Evolutionary conservation across 805 yeast genomes (phyloP).

Genomic region (Candida railenensis): DNA sequence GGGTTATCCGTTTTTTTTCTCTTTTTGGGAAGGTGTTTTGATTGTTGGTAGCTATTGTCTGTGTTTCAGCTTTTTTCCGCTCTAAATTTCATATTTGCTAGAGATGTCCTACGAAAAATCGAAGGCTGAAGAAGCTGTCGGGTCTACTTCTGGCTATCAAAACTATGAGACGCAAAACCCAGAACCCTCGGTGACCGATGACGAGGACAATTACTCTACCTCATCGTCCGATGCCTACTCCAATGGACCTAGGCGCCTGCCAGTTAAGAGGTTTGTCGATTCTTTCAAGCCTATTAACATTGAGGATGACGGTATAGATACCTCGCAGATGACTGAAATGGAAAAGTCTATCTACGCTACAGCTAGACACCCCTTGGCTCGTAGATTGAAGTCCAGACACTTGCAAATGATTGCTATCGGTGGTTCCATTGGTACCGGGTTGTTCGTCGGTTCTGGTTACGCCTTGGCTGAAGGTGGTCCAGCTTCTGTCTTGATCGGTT

Average conservation of each 20-base stretch:
- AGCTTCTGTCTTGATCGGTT: constrained; percentile 26
- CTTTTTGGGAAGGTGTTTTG: too few species aligned
- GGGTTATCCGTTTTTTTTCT: too few species aligned
- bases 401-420: constrained; percentile 70
- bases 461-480: constrained; percentile 36
- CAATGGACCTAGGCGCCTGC: neutral
- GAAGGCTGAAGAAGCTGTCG: neutral
- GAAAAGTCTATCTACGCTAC: constrained; percentile 41
- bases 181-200: neutral
- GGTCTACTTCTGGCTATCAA: neutral
- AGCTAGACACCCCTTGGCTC: constrained; percentile 43
- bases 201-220: constrained; percentile 2
- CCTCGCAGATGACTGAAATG: constrained; percentile 33
- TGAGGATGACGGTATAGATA: constrained; percentile 42
- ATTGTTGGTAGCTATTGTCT: too few species aligned
- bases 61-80: too few species aligned
- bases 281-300: constrained; percentile 38
- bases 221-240: constrained; percentile 3
- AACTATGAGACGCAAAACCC: neutral
- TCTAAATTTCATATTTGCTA: too few species aligned
- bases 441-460: constrained; percentile 48
- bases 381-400: constrained; percentile 47
- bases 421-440: constrained; percentile 70
- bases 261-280: constrained; percentile 20
- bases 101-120: neutral